phyloP scores from a whole-genome alignment of 148 eudicot species.

The Vaccinium myrtillus region DNA sequence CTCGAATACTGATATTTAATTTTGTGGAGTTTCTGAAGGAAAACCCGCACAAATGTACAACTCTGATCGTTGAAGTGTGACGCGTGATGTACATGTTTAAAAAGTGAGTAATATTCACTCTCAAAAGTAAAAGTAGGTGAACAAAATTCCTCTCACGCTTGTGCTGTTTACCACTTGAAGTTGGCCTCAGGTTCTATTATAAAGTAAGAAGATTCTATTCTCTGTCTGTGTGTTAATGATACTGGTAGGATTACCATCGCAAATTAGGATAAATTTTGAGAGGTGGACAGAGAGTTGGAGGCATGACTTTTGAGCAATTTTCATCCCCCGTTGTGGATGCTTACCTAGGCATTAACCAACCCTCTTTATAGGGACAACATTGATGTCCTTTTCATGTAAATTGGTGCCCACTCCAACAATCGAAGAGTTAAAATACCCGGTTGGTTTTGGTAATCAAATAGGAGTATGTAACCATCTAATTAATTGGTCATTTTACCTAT shows the following conservation, averaged over 20 bases:
- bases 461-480: not conserved
- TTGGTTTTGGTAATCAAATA: not conserved
- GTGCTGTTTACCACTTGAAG: not conserved
- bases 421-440: not conserved
- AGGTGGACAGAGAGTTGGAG: not conserved
- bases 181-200: not conserved
- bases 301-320: not conserved
- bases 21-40: not conserved
- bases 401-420: not conserved
- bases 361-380: not conserved
- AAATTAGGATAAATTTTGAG: not conserved
- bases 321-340: not conserved
- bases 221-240: not conserved
- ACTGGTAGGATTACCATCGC: not conserved
- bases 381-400: not conserved
- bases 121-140: not conserved
- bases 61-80: not conserved
- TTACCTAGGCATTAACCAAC: not conserved
- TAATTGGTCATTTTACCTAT: not conserved
- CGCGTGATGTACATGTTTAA: not conserved
- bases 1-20: not conserved
- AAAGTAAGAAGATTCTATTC: constrained; percentile 8
- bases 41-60: not conserved
- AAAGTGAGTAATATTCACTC: not conserved
- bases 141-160: not conserved